Base-by-base conservation (phyloP, 371 early-diverging fungal species). In the Mucor indicus region DNA sequence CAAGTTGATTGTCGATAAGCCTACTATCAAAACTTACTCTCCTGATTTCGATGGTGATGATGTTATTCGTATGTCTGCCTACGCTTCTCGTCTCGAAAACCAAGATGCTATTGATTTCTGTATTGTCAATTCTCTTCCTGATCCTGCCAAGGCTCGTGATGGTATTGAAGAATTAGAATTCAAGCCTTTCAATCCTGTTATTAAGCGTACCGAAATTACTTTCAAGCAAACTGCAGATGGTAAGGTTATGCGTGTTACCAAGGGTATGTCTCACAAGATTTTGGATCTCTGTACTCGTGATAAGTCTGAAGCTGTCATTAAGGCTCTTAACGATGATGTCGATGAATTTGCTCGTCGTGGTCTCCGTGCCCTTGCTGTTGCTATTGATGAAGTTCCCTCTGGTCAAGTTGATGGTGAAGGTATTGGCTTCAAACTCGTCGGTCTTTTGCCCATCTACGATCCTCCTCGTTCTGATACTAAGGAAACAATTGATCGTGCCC, bases 171-270 rank as follows among this genome's bases (percentile, higher is more conserved):
- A 79, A 45, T 53, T 85, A 41, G 75, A 83, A 53, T 91, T 92
- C 69, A 73, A 85, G 52, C 91, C 93, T 13, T 93, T 93, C 81
- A 89, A 91, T 71, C 93, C 93, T 33, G 85, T 81, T 31, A 79
- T 86, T 63, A 91, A 91, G 84, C 88, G 90, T 72, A 91, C 91
- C 48, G 80, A 90, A 65, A 86, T 85, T 50, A 87, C 85, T 20
- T 83, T 81, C 69, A 75, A 69, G 54, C 70, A 72, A 38, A 61
- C 67, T 35, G 67, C 79, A 10, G 82, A 80, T 53, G 79, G 79
- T 56, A 75, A 73, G 19, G 68, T 73, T 12, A 79, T 72, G 54
- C 83, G 84, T 54, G 83, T 83, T 37, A 75, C 81, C 61, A 85
- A 85, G 81, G 85, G 87, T 48, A 85, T 85, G 85, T 81, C 86